Evolutionary conservation across 352 stramenopile genomes (phyloP), one percentile per base, ranked within the genome.

Genomic region (Phytopythium kandeliae): DNA sequence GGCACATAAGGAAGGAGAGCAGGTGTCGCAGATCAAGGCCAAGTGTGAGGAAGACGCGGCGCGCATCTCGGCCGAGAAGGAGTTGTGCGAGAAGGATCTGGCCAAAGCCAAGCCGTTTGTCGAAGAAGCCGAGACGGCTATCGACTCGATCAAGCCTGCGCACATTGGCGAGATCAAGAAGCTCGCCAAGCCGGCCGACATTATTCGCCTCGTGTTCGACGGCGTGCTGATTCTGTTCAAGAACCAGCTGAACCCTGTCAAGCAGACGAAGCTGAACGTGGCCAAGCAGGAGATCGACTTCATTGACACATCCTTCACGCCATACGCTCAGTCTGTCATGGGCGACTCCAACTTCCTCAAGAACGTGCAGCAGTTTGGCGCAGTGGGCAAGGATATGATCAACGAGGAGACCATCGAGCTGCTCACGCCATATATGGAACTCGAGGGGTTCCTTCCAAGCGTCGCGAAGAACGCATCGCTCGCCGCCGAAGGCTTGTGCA

Each of bases 321-420:
- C 91, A 13, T 96, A 97, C 48, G 95, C 91, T 8, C 86, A 98
- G 55, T 91, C 79, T 15, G 94, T 99, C 71, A 97, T 99, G 89
- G 94, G 88, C 47, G 95, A 97, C 67, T 92, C 92, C 12, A 97
- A 97, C 60, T 99, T 99, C 70, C 65, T 99, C 7, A 97, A 96
- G 57, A 96, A 98, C 51, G 81, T 99, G 24, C 80, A 98, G 58
- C 96, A 86, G 31, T 99, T 99, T 64, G 96, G 92, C 40, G 86
- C 87, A 0, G 85, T 96, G 26, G 96, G 95, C 24, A 98, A 99
- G 55, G 95, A 99, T 68, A 80, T 97, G 62, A 99, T 99, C 71
- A 99, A 99, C 55, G 96, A 99, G 71, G 97, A 99, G 62, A 99
- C 96, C 2, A 98, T 99, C 53, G 97, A 99, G 69, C 87, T 99